Percentiles rank a stretch among this genome's conserved stretches.
These are phyloP conservation scores for Harrya chromipes DNA, from an alignment of 768 basidiomycete genomes.

Conservation along the genomic window DNA sequence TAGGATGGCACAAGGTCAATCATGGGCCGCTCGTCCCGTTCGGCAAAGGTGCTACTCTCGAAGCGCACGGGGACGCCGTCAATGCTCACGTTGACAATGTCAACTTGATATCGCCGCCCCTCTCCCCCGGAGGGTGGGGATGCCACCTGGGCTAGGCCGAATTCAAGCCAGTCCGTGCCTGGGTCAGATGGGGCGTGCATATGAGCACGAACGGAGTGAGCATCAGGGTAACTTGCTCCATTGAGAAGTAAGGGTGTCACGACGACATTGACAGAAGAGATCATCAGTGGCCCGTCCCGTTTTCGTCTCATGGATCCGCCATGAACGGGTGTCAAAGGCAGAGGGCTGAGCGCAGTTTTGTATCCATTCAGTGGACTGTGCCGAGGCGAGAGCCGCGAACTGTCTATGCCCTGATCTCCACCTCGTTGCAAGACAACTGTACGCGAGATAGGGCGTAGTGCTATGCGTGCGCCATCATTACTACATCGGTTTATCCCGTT, in stretches of 20 bases:
- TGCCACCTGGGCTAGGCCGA: constrained; percentile 57
- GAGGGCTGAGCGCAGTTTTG: constrained; percentile 11
- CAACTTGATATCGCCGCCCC: constrained; percentile 41
- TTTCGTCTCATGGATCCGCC: constrained; percentile 37
- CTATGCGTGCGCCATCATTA: constrained; percentile 59
- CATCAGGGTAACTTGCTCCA: constrained; percentile 31
- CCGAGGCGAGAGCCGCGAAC: constrained; percentile 17
- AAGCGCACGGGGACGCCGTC: constrained; percentile 64
- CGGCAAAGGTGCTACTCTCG: constrained; percentile 46
- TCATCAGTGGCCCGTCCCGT: constrained; percentile 57
- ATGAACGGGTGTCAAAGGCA: constrained; percentile 15
- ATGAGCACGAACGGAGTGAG: constrained; percentile 58
- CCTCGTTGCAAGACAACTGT: constrained; percentile 18
- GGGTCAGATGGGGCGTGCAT: constrained; percentile 54
- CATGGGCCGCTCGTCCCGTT: constrained; percentile 33
- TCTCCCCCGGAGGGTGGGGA: constrained; percentile 16
- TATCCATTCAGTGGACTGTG: constrained; percentile 21
- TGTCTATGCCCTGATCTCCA: constrained; percentile 22
- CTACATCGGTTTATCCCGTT: constrained; percentile 58
- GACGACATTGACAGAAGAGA: constrained; percentile 52
- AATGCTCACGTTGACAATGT: constrained; percentile 52
- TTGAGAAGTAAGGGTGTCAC: constrained; percentile 48
- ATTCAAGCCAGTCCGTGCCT: constrained; percentile 75
- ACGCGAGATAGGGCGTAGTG: constrained; percentile 41
- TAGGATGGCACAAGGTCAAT: constrained; percentile 42